These are phyloP conservation scores for Fraxinus albicans DNA, from an alignment of 305 asterid genomes.

Conservation along the genomic window DNA sequence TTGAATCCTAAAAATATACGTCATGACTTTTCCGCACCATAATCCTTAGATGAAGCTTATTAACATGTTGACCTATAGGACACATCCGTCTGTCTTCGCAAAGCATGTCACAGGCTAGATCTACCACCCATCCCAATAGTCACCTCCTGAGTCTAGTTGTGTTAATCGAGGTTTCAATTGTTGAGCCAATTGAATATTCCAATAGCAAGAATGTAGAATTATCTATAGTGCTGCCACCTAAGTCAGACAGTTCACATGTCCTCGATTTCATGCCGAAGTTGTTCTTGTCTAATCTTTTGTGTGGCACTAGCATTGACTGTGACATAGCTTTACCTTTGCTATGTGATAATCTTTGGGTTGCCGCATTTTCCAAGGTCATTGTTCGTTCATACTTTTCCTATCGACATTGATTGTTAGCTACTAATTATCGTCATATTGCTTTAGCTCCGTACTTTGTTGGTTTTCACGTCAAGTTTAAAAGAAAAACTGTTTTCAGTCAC, in stretches of 20 bases:
- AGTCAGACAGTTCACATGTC: neutral
- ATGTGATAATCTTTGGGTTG: neutral
- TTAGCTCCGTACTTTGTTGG: neutral
- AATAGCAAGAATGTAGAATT: neutral
- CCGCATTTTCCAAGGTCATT: neutral
- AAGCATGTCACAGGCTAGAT: neutral
- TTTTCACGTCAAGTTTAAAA: neutral
- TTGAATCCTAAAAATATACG: neutral
- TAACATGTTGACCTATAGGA: neutral
- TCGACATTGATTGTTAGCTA: neutral
- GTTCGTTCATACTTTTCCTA: neutral
- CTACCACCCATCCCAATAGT: neutral
- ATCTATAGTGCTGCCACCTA: neutral
- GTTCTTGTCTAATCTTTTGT: neutral
- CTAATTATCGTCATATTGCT: neutral
- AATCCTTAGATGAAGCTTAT: neutral
- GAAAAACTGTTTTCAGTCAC: neutral
- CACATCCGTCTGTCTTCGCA: neutral
- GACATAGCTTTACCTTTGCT: neutral
- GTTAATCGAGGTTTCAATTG: neutral
- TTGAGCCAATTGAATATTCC: neutral
- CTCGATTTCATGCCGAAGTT: neutral
- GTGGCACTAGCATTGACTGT: neutral
- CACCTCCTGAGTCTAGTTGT: neutral
- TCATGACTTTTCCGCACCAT: neutral